Evolutionary conservation across 768 basidiomycete genomes (phyloP).

Genomic region (Hericium rajendrae): DNA sequence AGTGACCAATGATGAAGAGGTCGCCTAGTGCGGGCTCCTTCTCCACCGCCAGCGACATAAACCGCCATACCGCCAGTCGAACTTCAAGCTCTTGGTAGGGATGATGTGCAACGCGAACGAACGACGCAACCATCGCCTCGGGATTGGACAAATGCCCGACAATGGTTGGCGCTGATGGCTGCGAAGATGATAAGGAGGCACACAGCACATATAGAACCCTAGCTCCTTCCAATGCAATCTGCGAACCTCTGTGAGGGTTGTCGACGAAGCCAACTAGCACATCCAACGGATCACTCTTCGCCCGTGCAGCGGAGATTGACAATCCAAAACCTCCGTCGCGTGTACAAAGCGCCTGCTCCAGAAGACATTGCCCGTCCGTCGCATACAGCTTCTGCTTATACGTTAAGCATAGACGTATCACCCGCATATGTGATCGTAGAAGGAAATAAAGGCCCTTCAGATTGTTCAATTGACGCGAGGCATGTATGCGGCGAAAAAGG

Average conservation of each 20-base stretch:
- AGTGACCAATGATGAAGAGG: constrained; percentile 69
- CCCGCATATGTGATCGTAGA: constrained; percentile 54
- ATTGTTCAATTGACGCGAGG: constrained; percentile 59
- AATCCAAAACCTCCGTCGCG: constrained; percentile 42
- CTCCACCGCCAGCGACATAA: constrained; percentile 72
- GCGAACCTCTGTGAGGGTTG: constrained; percentile 48
- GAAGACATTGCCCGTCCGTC: constrained; percentile 33
- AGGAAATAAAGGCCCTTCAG: constrained; percentile 58
- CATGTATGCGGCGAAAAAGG: constrained; percentile 49
- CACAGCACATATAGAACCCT: constrained; percentile 60
- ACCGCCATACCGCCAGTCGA: constrained; percentile 73
- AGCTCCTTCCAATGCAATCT: constrained; percentile 58
- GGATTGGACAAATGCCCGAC: constrained; percentile 72
- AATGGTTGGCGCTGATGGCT: constrained; percentile 61
- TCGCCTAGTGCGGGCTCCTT: constrained; percentile 80
- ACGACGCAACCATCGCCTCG: constrained; percentile 53
- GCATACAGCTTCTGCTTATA: constrained; percentile 40
- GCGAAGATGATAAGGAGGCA: constrained; percentile 48
- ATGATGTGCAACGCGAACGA: constrained; percentile 67
- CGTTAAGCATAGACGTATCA: constrained; percentile 54
- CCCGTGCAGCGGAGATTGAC: constrained; percentile 33
- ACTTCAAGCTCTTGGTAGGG: constrained; percentile 70
- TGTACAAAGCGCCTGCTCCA: constrained; percentile 71
- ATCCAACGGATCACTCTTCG: constrained; percentile 64
- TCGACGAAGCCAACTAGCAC: constrained; percentile 60